These are phyloP conservation scores for Dothideomycetes sp. DNA, from an alignment of 2,329 filamentous ascomycete genomes.

Conservation along the genomic window DNA sequence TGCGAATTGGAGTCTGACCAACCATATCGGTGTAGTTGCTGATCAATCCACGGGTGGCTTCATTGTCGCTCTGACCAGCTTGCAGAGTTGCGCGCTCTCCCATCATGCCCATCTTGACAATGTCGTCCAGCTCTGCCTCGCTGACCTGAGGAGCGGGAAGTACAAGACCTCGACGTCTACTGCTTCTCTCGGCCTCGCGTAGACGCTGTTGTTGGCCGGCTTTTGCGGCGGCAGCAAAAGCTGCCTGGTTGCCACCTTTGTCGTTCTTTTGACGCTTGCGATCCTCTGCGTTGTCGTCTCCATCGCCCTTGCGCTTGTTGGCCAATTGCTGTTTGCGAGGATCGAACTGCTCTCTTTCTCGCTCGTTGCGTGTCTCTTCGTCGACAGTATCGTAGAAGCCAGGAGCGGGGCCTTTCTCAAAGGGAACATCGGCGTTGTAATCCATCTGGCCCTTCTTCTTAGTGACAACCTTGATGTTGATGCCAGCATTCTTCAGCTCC, in stretches of 20 bases:
- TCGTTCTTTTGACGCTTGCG: conserved; percentile 82
- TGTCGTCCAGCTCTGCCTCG: conserved; percentile 88
- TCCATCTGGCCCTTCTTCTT: conserved; percentile 97
- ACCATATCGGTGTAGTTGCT: conserved; percentile 79
- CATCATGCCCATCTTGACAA: conserved; percentile 96
- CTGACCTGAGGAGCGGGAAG: conserved; percentile 85
- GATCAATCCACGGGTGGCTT: conserved; percentile 74
- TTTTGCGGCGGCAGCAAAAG: conserved; percentile 79
- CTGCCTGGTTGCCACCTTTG: conserved; percentile 67
- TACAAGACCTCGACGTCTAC: conserved; percentile 75
- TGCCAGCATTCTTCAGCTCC: conserved; percentile 93
- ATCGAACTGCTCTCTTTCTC: conserved; percentile 75
- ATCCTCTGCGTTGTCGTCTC: conserved; percentile 68
- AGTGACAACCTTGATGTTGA: conserved; percentile 91
- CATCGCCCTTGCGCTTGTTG: conserved; percentile 88
- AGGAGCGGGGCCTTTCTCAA: conserved; percentile 79
- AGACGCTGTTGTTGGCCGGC: conserved; percentile 92
- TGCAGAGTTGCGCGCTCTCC: conserved; percentile 74
- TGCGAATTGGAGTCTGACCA: conserved; percentile 77
- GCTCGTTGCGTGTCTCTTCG: conserved; percentile 72
- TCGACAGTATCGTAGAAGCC: conserved; percentile 93
- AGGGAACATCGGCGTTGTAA: conserved; percentile 97
- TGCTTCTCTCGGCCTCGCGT: conserved; percentile 91
- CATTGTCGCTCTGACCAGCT: conserved; percentile 70
- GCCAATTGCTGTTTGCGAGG: conserved; percentile 83